phyloP scores from a whole-genome alignment of 2,329 filamentous ascomycete species.

The Fusarium humuli region DNA sequence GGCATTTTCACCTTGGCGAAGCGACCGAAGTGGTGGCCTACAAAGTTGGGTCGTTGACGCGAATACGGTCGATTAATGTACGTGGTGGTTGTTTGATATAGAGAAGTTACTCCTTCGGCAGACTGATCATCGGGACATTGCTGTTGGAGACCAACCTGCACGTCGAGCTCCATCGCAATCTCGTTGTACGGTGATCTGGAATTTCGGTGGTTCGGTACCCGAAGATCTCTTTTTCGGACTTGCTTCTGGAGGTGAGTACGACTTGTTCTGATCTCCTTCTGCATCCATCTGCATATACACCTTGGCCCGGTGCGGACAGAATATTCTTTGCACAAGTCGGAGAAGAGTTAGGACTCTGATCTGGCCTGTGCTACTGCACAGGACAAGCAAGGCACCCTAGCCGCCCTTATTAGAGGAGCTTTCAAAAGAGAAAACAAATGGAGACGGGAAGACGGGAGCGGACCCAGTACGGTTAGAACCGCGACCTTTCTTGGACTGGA shows the following conservation, averaged over 20 bases:
- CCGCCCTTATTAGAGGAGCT: conserved; percentile 13
- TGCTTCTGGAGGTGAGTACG: conserved; percentile 33
- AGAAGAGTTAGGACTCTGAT: not conserved
- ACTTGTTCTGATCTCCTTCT: conserved; percentile 12
- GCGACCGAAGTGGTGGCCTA: conserved; percentile 38
- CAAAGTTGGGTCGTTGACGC: conserved; percentile 41
- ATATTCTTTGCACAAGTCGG: not conserved
- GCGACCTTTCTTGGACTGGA: conserved; percentile 32
- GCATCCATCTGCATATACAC: not conserved
- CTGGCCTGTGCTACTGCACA: conserved; percentile 4
- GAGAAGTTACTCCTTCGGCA: not conserved
- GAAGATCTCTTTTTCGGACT: conserved; percentile 21
- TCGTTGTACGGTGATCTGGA: conserved; percentile 34
- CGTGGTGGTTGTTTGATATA: conserved; percentile 17
- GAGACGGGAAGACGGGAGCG: conserved; percentile 47
- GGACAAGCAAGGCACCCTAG: conserved; percentile 20
- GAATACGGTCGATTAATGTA: conserved; percentile 28
- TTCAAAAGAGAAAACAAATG: conserved; percentile 40
- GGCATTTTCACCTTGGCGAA: conserved; percentile 31
- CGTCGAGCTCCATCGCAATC: conserved; percentile 41
- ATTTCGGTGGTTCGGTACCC: conserved; percentile 15
- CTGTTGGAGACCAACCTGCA: conserved; percentile 28
- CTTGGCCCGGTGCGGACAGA: not conserved
- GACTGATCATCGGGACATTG: conserved; percentile 30
- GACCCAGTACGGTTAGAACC: conserved; percentile 46